phyloP scores from a whole-genome alignment of 768 basidiomycete genomes.

The Serendipita sp. region DNA sequence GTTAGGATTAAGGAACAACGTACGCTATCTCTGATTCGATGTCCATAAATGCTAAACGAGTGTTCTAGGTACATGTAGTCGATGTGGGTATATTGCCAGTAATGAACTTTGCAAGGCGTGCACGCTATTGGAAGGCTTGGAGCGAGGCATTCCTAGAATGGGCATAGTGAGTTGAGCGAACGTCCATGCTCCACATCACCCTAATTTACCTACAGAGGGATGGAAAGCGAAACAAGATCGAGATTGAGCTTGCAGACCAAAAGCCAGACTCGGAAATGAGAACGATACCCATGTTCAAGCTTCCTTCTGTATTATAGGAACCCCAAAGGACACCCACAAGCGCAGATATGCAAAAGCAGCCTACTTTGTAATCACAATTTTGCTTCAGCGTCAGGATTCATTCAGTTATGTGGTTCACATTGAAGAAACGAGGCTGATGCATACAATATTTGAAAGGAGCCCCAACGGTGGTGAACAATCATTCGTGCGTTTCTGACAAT shows the following conservation, averaged over 20 bases:
- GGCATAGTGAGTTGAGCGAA: constrained; percentile 18
- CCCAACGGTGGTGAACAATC: too few species aligned
- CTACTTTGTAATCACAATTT: not conserved
- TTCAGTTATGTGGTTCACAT: too few species aligned
- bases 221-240: not conserved
- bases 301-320: not conserved
- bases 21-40: constrained; percentile 28
- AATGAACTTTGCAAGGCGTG: constrained; percentile 97
- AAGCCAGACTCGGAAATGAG: not conserved
- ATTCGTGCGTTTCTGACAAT: too few species aligned
- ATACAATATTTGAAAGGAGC: too few species aligned
- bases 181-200: not conserved
- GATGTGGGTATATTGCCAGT: constrained; percentile 92
- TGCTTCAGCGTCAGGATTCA: too few species aligned
- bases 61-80: constrained; percentile 61
- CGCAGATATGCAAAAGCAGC: not conserved
- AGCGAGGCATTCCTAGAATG: constrained; percentile 50
- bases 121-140: constrained; percentile 75
- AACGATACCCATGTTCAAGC: constrained; percentile 6
- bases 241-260: not conserved
- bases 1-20: constrained; percentile 82
- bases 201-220: not conserved
- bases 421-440: too few species aligned
- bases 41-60: not conserved
- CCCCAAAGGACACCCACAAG: not conserved